Evolutionary conservation across 73 alveolate genomes (phyloP).

Genomic region (Vitrella brassicaformis): DNA sequence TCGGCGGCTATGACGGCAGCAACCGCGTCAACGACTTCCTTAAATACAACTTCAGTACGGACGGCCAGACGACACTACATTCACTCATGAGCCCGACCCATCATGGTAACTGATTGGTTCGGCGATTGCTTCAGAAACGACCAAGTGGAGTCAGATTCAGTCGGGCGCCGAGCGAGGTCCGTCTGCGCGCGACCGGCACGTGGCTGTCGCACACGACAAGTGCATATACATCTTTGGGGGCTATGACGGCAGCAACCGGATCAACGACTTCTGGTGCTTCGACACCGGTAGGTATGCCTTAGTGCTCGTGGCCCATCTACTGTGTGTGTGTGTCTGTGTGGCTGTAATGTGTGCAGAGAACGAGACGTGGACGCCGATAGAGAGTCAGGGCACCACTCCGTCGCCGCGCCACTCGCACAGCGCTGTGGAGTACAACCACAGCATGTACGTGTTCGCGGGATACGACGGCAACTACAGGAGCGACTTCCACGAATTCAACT

Average conservation of each 20-base stretch:
- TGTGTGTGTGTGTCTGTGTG: constrained; percentile 41
- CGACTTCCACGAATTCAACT: constrained; percentile 35
- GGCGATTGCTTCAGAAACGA: no score
- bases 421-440: constrained; percentile 39
- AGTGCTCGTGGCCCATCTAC: no score
- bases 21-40: constrained; percentile 50
- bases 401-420: constrained; percentile 63
- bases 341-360: no score
- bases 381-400: constrained; percentile 40
- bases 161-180: constrained; percentile 21
- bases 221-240: constrained; percentile 60
- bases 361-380: constrained; percentile 34
- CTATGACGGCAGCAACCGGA: constrained; percentile 51
- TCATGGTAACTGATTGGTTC: no score
- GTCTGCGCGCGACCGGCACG: constrained; percentile 61
- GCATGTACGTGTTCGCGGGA: constrained; percentile 75
- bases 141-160: no score
- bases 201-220: constrained; percentile 50
- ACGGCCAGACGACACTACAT: no score
- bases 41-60: constrained; percentile 22
- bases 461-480: constrained; percentile 69
- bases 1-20: constrained; percentile 68
- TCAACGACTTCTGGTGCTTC: constrained; percentile 50
- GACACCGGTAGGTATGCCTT: no score
- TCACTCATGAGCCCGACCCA: no score